Base-by-base conservation (phyloP, 2,329 filamentous ascomycete species). In the Coniella lustricola region DNA sequence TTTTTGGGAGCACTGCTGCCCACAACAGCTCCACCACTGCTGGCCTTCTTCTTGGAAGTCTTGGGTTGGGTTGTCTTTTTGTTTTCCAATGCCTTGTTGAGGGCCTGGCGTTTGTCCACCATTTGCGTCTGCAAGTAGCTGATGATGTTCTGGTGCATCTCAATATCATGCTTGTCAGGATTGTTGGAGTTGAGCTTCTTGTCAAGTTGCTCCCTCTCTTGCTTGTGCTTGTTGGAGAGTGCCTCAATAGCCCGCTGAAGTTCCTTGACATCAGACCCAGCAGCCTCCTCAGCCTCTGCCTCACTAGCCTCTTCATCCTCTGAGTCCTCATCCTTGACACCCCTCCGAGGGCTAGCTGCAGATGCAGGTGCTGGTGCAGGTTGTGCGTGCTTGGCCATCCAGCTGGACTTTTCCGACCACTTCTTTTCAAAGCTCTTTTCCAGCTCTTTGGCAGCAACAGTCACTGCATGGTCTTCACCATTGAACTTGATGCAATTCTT, bases 401-500 rank as follows among this genome's bases (percentile, higher is more conserved):
- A 97, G 33, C 81, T 77, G 16, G 86, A 77, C 68, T 95, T 96
- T 59, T 84, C 81, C 7, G 75, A 74, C 82, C 91, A 90, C 60
- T 90, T 77, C 4, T 67, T 65, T 52, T 87, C 82, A 66, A 95
- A 96, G 1, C 91, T 62, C 4, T 79, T 76, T 62, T 95, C 82
- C 3, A 95, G 71, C 51, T 82, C 71, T 57, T 85, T 81, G 12
- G 88, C 91, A 55, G 85, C 74, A 25, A 74, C 64, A 50, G 87
- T 83, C 14, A 94, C 87, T 1, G 82, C 75, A 54, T 94, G 89
- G 8, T 81, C 83, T 1, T 77, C 72, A 3, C 74, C 71, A 58
- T 98, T 98, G 76, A 97, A 98, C 54, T 85, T 84, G 71, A 82
- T 89, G 65, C 91, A 96, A 64, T 98, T 98, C 57, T 80, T 76